Base-by-base conservation (phyloP, 2,329 filamentous ascomycete species). In the Tolypocladium ophioglossoides region DNA sequence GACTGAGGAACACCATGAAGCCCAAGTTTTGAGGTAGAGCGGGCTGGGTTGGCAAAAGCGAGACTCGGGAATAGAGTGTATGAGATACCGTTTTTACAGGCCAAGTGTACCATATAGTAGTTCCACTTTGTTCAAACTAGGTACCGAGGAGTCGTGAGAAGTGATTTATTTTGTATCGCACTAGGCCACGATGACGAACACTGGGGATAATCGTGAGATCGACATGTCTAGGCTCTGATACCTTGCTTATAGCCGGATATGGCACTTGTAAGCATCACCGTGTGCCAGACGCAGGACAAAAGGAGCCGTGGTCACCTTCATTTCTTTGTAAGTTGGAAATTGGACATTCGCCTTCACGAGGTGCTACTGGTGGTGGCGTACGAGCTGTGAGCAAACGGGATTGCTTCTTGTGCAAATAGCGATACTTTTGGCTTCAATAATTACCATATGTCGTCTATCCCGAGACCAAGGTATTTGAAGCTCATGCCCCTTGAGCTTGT, bases 1-100 rank as follows among this genome's bases (percentile, higher is more conserved):
- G 86, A 70, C 79, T 89, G 67, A 80, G 91, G 71, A 85, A 83
- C 72, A 90, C 94, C 71, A 94, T 94, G 87, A 90, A 84, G 78
- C 85, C 90, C 73, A 92, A 89, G 77, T 79, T 78, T 66, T 80
- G 76, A 58, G 61, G 58, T 59, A 61, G 60, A 63, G 56, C 61
- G 59, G 59, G 58, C 55, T 54, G 54, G 67, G 62, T 59, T 65
- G 67, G 64, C 63, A 64, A 67, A 65, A 67, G 64, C 63, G 65
- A 64, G 66, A 68, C 65, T 67, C 68, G 70, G 72, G 71, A 74
- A 78, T 78, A 78, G 76, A 78, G 73, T 78, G 75, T 78, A 78
- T 74, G 72, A 75, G 72, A 77, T 77, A 74, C 73, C 73, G 71
- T 73, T 73, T 72, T 63, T 53, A 70, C 66, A 71, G 68, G 69